Evolutionary conservation across 177 flowering plant genomes (phyloP).

Genomic region (Vitis hybrid): DNA sequence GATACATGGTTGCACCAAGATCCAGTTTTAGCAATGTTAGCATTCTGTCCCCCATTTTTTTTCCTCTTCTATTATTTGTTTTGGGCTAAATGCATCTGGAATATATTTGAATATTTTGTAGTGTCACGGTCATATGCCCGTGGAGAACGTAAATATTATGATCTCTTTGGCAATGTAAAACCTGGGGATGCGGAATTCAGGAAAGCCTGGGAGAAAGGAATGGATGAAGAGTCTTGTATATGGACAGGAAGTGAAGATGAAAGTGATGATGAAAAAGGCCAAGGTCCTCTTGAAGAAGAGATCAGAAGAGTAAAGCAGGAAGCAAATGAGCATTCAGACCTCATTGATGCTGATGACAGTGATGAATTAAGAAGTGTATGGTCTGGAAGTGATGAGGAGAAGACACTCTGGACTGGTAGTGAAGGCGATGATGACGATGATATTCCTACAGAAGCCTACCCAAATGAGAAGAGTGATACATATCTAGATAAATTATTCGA

Average conservation of each 20-base stretch:
- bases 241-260: slow-evolving; percentile 96
- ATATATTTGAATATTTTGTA: slow-evolving; percentile 22
- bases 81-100: not conserved
- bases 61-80: not conserved
- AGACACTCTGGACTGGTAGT: slow-evolving; percentile 90
- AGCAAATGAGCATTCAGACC: slow-evolving; percentile 67
- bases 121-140: slow-evolving; percentile 63
- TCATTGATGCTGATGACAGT: slow-evolving; percentile 92
- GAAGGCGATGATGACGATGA: slow-evolving; percentile 87
- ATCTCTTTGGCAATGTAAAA: slow-evolving; percentile 69
- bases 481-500: slow-evolving; percentile 85
- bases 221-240: slow-evolving; percentile 57
- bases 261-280: slow-evolving; percentile 29
- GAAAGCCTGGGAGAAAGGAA: slow-evolving; percentile 64
- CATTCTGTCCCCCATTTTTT: no score
- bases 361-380: slow-evolving; percentile 87
- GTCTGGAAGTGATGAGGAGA: slow-evolving; percentile 96
- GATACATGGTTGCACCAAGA: no score
- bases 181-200: slow-evolving; percentile 63
- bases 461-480: slow-evolving; percentile 79
- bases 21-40: no score
- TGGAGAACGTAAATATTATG: slow-evolving; percentile 45
- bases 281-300: slow-evolving; percentile 49
- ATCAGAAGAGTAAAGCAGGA: slow-evolving; percentile 59
- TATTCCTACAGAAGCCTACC: slow-evolving; percentile 83